Base-by-base conservation (phyloP, 2,329 filamentous ascomycete genomes). In the Apiospora sp. region DNA sequence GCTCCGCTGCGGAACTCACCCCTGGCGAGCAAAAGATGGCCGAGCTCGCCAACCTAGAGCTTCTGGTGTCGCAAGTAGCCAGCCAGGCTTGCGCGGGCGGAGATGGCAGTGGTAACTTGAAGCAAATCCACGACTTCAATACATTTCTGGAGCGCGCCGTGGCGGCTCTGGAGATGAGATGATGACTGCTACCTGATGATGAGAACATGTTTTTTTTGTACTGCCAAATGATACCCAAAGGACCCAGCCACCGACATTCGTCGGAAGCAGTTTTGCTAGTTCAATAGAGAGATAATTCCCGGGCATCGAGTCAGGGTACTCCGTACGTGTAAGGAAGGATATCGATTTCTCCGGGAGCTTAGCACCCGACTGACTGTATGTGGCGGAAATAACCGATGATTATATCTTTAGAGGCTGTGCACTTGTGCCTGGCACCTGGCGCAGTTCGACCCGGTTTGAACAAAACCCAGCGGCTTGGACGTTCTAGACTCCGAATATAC, bases 141-240 rank as follows among this genome's bases (percentile, higher is more conserved):
- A 86, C 85, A 44, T 90, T 92, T 75, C 81, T 92, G 68, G 91
- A 92, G 79, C 85, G 91, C 30, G 86, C 89, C 7, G 90, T 90
- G 2, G 80, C 84, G 43, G 88, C 86, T 44, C 81, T 92, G 61
- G 90, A 92, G 79, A 82, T 77, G 48, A 76, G 80, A 71, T 81
- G 73, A 76, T 34, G 58, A 68, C 27, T 68, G 41, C 44, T 68
- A 48, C 41, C 41, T 68, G 67, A 68, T 68, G 41, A 68, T 48
- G 67, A 68, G 44, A 64, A 64, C 58, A 64, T 64, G 58, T 12
- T 64, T 64, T 64, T 64, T 41, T 64, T 64, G 58, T 34, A n/a
- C 34, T 64, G 58, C 58, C 19, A 64, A 64, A 64, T 64, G 58
- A 64, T 64, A 64, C 58, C 58, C 58, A n/a, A 41, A 64, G 19